Evolutionary conservation across 768 basidiomycete genomes (phyloP), one percentile per base, ranked within the genome.

Genomic region (Kwoniella pini): DNA sequence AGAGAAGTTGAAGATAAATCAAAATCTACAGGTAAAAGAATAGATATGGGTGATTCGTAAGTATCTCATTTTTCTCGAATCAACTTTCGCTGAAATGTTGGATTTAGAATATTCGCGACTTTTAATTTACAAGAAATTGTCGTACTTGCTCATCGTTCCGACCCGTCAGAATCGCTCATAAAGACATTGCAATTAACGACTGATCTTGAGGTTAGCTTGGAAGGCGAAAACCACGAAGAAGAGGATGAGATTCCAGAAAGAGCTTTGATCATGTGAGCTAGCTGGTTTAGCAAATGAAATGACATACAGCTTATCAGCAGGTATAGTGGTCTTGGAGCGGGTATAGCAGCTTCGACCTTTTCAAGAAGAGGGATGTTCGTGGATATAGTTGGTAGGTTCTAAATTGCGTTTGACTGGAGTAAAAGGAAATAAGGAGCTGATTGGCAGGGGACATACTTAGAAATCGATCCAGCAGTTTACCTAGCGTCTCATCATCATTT

Each of bases 381-480:
- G 4, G 90, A 91, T 1, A 84, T 95, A 48, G 84, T 94, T n/a
- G 70, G 71, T 67, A 22, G 44, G 67, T 62, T 21, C 15, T 5
- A 43, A 15, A 6, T 12, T 46, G 10, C 26, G 17, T 3, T 27
- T 7, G 9, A 24, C 42, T 11, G 7, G 10, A 4, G 9, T 10
- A 11, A 22, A 46, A 46, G 4, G 6, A 27, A 17, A 46, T 24
- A 7, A 11, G 5, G 44, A 43, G 9, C 19, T 7, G 21, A 6
- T 22, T 3, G 7, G 26, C 24, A 4, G 22, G 6, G 4, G 21
- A 22, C 26, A 6, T 9, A n/a, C 44, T 45, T 42, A 70, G 95
- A 98, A 77, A 89, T 95, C 61, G 95, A 97, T 74, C 90, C 90
- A 33, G 87, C 85, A 1, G 93, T 98, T 21, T 93, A 94, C 74